Evolutionary conservation across 202 grass and related monocot species (phyloP).

Genomic region (Saccharum hybrid): DNA sequence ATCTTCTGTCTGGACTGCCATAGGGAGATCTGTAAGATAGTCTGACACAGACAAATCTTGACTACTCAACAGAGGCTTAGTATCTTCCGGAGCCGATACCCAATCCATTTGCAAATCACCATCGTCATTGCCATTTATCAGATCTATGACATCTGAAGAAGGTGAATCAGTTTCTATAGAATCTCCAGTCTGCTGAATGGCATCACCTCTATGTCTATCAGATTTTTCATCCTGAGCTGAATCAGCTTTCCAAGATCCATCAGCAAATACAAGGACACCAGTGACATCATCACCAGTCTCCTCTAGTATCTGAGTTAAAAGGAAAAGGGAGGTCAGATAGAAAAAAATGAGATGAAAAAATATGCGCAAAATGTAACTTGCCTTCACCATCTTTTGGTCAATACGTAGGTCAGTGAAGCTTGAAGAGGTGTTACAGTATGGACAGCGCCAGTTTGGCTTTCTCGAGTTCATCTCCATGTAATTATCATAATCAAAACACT

Average conservation of each 20-base stretch:
- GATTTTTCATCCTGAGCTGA: slow-evolving; percentile 61
- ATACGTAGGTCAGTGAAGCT: slow-evolving; percentile 70
- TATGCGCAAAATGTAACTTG: slow-evolving; percentile 45
- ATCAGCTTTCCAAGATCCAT: slow-evolving; percentile 79
- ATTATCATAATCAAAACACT: slow-evolving; percentile 99
- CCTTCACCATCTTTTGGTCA: slow-evolving; percentile 87
- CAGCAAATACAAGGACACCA: slow-evolving; percentile 66
- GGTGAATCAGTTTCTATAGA: slow-evolving; percentile 43
- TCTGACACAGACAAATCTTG: slow-evolving; percentile 50
- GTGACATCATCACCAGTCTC: slow-evolving; percentile 59
- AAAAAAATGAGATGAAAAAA: slow-evolving; percentile 31
- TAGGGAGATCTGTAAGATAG: slow-evolving; percentile 44
- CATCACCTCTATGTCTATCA: slow-evolving; percentile 45
- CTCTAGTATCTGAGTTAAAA: slow-evolving; percentile 70
- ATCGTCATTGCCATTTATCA: slow-evolving; percentile 64
- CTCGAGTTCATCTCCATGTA: slow-evolving; percentile 92
- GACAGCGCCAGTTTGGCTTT: slow-evolving; percentile 88
- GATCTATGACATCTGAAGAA: slow-evolving; percentile 62
- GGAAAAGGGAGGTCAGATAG: slow-evolving; percentile 39
- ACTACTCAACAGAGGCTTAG: slow-evolving; percentile 66
- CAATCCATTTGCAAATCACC: slow-evolving; percentile 46
- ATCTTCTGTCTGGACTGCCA: slow-evolving; percentile 33
- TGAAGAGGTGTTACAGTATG: slow-evolving; percentile 78
- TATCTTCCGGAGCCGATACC: slow-evolving; percentile 59
- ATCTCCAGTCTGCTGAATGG: slow-evolving; percentile 34